Evolutionary conservation across 2,329 filamentous ascomycete species (phyloP).

Genomic region (Colletotrichum simmondsii): DNA sequence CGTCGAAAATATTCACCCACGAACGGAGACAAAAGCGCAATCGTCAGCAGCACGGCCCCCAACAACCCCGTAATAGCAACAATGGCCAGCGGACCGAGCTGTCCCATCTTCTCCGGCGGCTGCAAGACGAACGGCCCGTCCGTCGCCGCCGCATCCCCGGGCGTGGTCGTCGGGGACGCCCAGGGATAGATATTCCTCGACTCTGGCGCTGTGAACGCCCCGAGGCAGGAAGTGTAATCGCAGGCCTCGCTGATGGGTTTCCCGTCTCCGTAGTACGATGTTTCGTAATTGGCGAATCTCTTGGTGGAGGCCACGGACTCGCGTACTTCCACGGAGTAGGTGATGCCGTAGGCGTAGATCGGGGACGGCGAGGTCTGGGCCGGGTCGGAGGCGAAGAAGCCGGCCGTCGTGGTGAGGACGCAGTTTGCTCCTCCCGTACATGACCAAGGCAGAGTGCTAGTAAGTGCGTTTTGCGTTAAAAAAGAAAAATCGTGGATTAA

Average conservation of each 20-base stretch:
- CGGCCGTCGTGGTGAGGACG: not conserved
- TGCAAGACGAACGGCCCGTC: not conserved
- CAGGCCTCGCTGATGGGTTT: not conserved
- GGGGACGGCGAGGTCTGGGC: not conserved
- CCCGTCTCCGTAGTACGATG: not conserved
- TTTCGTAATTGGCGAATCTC: no score
- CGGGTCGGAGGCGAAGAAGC: not conserved
- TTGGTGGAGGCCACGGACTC: not conserved
- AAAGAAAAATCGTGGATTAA: no score
- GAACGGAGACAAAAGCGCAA: not conserved
- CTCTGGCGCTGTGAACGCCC: not conserved
- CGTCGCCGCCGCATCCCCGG: not conserved
- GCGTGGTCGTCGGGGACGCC: no score
- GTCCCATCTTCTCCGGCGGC: constrained; percentile 19
- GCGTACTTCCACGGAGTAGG: not conserved
- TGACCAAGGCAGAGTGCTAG: not conserved
- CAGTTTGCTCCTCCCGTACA: not conserved
- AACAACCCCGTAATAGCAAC: constrained; percentile 1
- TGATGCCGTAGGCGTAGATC: not conserved
- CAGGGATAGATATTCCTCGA: not conserved
- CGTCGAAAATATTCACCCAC: not conserved
- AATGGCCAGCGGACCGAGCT: constrained; percentile 1
- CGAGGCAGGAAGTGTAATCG: not conserved
- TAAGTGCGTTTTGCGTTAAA: no score
- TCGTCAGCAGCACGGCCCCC: not conserved